phyloP scores from a whole-genome alignment of 192 early-diverging fungal species.

The Kickxella alabastrina region DNA sequence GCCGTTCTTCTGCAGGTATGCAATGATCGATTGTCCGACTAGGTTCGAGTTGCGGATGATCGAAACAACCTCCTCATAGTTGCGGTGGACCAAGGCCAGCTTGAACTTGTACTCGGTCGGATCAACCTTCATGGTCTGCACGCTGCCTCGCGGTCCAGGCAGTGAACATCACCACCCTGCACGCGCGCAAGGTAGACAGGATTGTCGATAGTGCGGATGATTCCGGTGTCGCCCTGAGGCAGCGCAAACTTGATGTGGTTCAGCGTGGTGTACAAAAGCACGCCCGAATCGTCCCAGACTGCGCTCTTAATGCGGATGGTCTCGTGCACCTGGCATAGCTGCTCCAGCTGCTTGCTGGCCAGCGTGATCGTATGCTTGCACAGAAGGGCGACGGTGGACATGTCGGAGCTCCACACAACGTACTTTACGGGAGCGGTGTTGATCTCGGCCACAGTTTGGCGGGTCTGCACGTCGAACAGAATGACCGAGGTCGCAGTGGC shows the following conservation, averaged over 20 bases:
- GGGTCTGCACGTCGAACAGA: constrained; percentile 86
- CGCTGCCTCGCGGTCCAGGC: constrained; percentile 86
- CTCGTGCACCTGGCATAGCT: constrained; percentile 88
- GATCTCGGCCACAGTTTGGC: constrained; percentile 72
- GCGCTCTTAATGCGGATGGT: constrained; percentile 98
- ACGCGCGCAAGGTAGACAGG: constrained; percentile 89
- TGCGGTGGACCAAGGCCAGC: constrained; percentile 79
- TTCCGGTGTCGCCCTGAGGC: constrained; percentile 93
- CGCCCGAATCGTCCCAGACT: constrained; percentile 88
- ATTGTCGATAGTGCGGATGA: constrained; percentile 94
- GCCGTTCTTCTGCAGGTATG: constrained; percentile 98
- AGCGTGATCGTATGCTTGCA: constrained; percentile 96
- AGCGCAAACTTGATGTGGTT: constrained; percentile 99
- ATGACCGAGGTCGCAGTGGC: constrained; percentile 83
- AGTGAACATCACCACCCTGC: constrained; percentile 80
- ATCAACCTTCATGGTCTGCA: constrained; percentile 84
- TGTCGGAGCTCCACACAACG: constrained; percentile 88
- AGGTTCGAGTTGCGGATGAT: constrained; percentile 95
- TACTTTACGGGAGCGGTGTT: constrained; percentile 86
- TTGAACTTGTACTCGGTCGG: constrained; percentile 99
- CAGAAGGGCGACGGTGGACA: constrained; percentile 81
- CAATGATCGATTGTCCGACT: constrained; percentile 98
- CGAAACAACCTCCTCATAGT: constrained; percentile 95
- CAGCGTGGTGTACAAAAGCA: constrained; percentile 93
- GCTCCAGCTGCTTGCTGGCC: constrained; percentile 83